These are phyloP conservation scores for Dillenia suffruticosa DNA, from an alignment of 164 flowering plant species.

Conservation along the genomic window DNA sequence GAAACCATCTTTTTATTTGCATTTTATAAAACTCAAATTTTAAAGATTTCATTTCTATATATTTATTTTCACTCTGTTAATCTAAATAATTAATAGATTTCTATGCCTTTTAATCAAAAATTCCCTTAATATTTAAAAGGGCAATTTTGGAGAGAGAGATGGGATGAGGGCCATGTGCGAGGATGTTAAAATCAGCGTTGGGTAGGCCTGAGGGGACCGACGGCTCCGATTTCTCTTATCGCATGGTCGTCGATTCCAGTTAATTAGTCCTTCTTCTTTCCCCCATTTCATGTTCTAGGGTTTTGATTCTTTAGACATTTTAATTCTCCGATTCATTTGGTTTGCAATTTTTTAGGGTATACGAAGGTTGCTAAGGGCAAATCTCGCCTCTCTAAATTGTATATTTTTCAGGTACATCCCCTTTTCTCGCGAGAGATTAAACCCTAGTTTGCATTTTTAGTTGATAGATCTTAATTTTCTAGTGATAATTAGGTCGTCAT, in stretches of 20 bases:
- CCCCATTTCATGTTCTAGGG: neutral
- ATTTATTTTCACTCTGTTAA: no score
- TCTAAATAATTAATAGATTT: no score
- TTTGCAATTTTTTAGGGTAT: constrained; percentile 46
- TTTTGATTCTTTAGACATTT: neutral
- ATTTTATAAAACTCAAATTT: no score
- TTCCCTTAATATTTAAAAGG: neutral
- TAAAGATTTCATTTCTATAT: no score
- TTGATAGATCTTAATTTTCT: no score
- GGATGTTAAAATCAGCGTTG: constrained; percentile 13
- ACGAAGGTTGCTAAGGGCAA: constrained; percentile 68
- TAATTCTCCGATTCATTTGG: neutral
- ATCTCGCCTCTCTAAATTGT: constrained; percentile 42
- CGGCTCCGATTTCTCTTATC: constrained; percentile 95
- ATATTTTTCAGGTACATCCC: constrained; percentile 46
- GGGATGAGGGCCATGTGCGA: no score
- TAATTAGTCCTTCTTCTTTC: constrained; percentile 12
- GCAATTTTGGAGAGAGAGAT: no score
- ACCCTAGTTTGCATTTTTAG: no score
- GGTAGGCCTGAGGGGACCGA: constrained; percentile 91
- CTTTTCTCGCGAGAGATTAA: no score
- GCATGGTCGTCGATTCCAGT: constrained; percentile 96
- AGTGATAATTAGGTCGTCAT: no score
- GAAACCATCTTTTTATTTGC: no score
- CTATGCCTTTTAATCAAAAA: no score